A percentile compares a stretch with the other conserved stretches of the same genome.
Evolutionary conservation across 805 yeast species (phyloP).

Genomic region (Tetrapisispora phaffii): DNA sequence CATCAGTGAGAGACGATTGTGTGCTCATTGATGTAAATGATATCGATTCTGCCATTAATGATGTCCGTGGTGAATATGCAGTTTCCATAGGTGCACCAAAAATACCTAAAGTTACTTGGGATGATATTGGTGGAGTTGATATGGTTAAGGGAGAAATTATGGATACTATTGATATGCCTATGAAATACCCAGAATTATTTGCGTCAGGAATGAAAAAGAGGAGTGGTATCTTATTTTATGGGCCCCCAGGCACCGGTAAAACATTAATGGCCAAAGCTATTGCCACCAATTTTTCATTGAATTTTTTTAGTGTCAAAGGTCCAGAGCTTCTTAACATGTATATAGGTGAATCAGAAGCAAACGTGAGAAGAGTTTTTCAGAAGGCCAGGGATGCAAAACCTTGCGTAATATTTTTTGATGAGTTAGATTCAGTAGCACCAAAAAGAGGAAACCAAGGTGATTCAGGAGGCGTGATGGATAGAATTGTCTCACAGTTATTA

Average conservation of each 20-base stretch:
- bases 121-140: constrained; percentile 93
- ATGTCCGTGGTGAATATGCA: constrained; percentile 78
- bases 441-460: constrained; percentile 98
- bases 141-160: constrained; percentile 82
- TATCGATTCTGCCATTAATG: constrained; percentile 43
- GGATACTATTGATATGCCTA: constrained; percentile 93
- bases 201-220: constrained; percentile 84
- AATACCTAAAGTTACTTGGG: constrained; percentile 93
- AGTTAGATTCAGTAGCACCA: constrained; percentile 95
- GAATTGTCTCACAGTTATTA: constrained; percentile 88
- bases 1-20: background rate
- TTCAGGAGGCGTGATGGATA: constrained; percentile 98
- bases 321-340: constrained; percentile 96
- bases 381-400: constrained; percentile 94
- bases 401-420: constrained; percentile 95
- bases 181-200: constrained; percentile 85
- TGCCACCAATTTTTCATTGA: constrained; percentile 88
- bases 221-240: constrained; percentile 89
- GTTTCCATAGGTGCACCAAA: constrained; percentile 95
- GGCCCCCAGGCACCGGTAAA: constrained; percentile 98
- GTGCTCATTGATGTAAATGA: constrained; percentile 39
- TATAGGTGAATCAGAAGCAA: constrained; percentile 97
- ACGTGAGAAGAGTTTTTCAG: constrained; percentile 89
- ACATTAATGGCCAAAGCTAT: constrained; percentile 93
- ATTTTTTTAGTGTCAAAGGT: constrained; percentile 93